Evolutionary conservation across 306 rosid species (phyloP).

Genomic region (Gleditsia sinensis): DNA sequence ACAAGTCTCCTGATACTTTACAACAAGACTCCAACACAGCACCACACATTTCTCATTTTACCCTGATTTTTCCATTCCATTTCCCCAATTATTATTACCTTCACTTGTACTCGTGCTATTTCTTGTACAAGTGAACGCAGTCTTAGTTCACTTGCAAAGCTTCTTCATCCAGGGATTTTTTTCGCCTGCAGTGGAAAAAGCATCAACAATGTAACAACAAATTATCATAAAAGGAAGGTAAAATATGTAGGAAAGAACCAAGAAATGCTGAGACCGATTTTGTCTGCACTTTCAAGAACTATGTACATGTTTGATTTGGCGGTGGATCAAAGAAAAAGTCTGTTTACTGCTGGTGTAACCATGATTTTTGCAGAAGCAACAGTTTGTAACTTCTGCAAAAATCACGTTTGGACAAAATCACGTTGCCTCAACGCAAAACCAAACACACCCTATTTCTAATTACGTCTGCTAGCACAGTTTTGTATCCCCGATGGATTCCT

Average conservation of each 20-base stretch:
- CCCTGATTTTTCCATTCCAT: conserved; percentile 6
- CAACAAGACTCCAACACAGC: background rate
- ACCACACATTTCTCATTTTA: conserved; percentile 1
- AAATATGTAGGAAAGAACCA: too few relatives aligned
- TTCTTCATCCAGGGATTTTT: conserved; percentile 43
- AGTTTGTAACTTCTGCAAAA: too few relatives aligned
- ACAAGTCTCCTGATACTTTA: background rate
- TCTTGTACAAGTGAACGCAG: background rate
- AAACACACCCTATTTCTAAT: too few relatives aligned
- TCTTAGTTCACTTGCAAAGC: background rate
- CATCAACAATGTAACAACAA: background rate
- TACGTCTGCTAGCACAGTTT: background rate
- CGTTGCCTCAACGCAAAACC: too few relatives aligned
- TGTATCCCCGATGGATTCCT: background rate
- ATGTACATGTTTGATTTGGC: too few relatives aligned
- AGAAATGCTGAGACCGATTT: background rate
- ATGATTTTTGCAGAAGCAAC: too few relatives aligned
- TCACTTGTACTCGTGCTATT: background rate
- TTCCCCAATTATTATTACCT: conserved; percentile 1
- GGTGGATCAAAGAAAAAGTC: too few relatives aligned
- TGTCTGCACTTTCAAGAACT: too few relatives aligned
- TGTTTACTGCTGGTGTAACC: too few relatives aligned
- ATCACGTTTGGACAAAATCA: too few relatives aligned
- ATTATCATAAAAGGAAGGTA: background rate
- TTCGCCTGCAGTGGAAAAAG: conserved; percentile 38